phyloP scores from a whole-genome alignment of 2,329 filamentous ascomycete species.

The Diaporthe destruens region DNA sequence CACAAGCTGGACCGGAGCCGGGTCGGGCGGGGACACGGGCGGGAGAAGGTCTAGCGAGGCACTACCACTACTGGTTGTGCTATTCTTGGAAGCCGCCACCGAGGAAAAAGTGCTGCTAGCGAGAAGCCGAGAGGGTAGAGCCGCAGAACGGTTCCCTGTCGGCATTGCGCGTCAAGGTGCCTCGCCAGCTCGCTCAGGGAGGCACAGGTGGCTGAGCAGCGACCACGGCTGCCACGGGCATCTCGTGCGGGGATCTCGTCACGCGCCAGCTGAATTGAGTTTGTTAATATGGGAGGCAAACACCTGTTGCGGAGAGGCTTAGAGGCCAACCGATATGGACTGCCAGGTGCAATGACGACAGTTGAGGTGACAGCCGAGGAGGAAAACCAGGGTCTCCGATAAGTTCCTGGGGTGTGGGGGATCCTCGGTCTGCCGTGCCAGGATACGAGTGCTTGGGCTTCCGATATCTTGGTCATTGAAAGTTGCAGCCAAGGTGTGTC shows the following conservation, averaged over 20 bases:
- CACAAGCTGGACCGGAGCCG: conserved; percentile 28
- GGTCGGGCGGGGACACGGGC: conserved; percentile 9
- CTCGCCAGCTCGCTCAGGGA: conserved; percentile 5
- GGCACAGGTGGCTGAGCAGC: conserved; percentile 28
- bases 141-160: conserved; percentile 10
- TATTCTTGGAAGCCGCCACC: conserved; percentile 27
- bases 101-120: background rate
- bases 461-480: conserved; percentile 9
- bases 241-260: conserved; percentile 19
- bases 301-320: conserved; percentile 17
- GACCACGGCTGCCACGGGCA: too few species aligned
- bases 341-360: conserved; percentile 30
- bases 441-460: background rate
- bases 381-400: conserved; percentile 25
- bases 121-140: conserved; percentile 17
- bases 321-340: conserved; percentile 32
- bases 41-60: conserved; percentile 6
- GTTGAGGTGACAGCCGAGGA: background rate
- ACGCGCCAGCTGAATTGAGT: conserved; percentile 23
- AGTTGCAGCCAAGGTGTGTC: conserved; percentile 18
- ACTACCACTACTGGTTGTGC: conserved; percentile 45
- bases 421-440: background rate
- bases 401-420: conserved; percentile 8
- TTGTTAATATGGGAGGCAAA: background rate
- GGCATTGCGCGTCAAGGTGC: conserved; percentile 6